phyloP scores from a whole-genome alignment of 1,284 basidiomycete genomes.

The Apiotrichum laibachii region DNA sequence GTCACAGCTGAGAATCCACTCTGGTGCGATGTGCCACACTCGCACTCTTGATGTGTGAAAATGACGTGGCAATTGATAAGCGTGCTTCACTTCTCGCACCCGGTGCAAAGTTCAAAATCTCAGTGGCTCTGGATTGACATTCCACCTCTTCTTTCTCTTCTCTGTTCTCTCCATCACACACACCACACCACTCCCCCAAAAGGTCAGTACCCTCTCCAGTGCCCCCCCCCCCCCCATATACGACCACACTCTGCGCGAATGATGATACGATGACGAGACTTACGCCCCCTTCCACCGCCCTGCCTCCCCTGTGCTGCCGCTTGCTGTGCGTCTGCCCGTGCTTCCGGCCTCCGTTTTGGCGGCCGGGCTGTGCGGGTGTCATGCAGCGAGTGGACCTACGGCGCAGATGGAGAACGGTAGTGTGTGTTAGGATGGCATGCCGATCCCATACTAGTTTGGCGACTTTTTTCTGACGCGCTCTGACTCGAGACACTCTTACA shows the following conservation, averaged over 20 bases:
- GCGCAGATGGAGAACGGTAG: conserved; percentile 1
- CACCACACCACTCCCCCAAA: neutral
- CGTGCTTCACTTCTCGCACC: neutral
- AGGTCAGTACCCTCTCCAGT: neutral
- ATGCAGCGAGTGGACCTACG: conserved; percentile 15
- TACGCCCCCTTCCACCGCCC: conserved; percentile 23
- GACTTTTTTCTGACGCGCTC: conserved; percentile 45
- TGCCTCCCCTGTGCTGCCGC: conserved; percentile 9
- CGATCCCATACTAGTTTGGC: conserved; percentile 50
- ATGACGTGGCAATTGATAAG: neutral
- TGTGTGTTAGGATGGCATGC: conserved; percentile 25
- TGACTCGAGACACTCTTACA: neutral
- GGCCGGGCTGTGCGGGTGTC: conserved; percentile 1
- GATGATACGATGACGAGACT: conserved; percentile 51
- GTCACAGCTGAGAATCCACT: too few relatives aligned
- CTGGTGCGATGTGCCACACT: too few relatives aligned
- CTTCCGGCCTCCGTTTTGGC: conserved; percentile 24
- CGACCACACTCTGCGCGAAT: conserved; percentile 16
- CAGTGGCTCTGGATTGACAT: neutral
- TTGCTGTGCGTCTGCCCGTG: conserved; percentile 24
- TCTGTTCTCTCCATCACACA: neutral
- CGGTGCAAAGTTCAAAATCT: neutral
- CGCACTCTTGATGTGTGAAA: too few relatives aligned
- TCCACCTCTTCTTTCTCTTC: neutral
- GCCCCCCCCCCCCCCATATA: neutral